Conservation (phyloP, 805 yeast genomes). For the Candida maesae region DNA sequence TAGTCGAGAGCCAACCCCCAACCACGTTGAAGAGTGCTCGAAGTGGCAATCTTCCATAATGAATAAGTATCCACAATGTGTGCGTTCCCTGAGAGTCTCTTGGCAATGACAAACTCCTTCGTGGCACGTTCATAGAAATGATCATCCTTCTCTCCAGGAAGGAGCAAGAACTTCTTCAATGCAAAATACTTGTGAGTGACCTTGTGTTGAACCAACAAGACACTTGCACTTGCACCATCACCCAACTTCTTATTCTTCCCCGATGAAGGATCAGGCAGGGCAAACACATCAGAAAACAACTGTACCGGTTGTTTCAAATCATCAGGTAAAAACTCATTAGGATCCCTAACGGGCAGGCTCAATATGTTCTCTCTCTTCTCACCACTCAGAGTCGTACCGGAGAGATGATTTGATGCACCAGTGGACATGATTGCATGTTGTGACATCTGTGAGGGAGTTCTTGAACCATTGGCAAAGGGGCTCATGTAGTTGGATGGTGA, state of each 20-base stretch:
- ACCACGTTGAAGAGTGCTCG: constrained; percentile 51
- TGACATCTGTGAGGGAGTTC: constrained; percentile 28
- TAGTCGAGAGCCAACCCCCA: constrained; percentile 76
- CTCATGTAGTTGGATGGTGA: neutral
- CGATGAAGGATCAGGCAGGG: constrained; percentile 33
- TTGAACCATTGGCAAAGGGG: constrained; percentile 26
- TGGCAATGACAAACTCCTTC: constrained; percentile 62
- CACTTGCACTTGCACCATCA: constrained; percentile 70
- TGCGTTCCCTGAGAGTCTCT: constrained; percentile 46
- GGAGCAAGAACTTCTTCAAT: constrained; percentile 58
- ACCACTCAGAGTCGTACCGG: constrained; percentile 24
- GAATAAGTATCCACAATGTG: constrained; percentile 59
- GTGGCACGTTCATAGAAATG: constrained; percentile 62
- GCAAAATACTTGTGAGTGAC: constrained; percentile 48
- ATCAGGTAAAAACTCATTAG: constrained; percentile 59
- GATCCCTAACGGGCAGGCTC: constrained; percentile 60
- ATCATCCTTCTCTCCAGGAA: constrained; percentile 57
- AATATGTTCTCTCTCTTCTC: constrained; percentile 46
- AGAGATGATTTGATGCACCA: neutral
- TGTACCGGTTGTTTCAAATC: constrained; percentile 45
- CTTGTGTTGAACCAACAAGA: constrained; percentile 43
- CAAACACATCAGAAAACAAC: constrained; percentile 53
- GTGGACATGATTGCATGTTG: neutral
- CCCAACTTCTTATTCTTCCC: constrained; percentile 51
- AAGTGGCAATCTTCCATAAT: constrained; percentile 53